These are phyloP conservation scores for Hyphopichia khmerensis DNA, from an alignment of 1,139 yeast species.

Conservation along the genomic window DNA sequence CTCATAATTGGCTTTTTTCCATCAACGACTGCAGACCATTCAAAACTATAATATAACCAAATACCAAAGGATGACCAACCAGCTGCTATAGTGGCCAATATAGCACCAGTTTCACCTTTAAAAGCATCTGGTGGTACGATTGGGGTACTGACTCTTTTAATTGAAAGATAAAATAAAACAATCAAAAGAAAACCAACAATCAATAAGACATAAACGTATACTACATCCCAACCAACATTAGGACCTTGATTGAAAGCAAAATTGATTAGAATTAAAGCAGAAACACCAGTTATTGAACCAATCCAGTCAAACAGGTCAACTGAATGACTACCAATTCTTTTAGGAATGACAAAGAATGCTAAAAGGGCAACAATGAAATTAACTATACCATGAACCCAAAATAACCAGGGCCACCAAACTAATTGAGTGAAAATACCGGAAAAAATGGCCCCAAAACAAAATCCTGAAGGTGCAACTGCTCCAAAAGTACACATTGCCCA, in stretches of 20 bases:
- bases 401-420: slow-evolving; percentile 58
- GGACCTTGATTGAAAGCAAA: slow-evolving; percentile 67
- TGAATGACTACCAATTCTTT: slow-evolving; percentile 22
- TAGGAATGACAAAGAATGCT: slow-evolving; percentile 45
- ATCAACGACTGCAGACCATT: slow-evolving; percentile 34
- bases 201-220: slow-evolving; percentile 49
- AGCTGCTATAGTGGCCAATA: slow-evolving; percentile 49
- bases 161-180: slow-evolving; percentile 35
- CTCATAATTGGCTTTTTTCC: slow-evolving; percentile 30
- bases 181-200: slow-evolving; percentile 45
- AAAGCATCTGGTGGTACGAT: slow-evolving; percentile 45
- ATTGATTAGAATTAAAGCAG: slow-evolving; percentile 50
- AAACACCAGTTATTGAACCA: slow-evolving; percentile 48
- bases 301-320: slow-evolving; percentile 41
- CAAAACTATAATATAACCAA: slow-evolving; percentile 50
- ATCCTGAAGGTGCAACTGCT: slow-evolving; percentile 61
- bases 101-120: slow-evolving; percentile 41
- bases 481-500: slow-evolving; percentile 51
- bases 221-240: slow-evolving; percentile 52
- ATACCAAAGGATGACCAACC: slow-evolving; percentile 66
- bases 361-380: slow-evolving; percentile 24
- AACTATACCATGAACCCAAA: slow-evolving; percentile 46
- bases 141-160: slow-evolving; percentile 38
- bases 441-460: slow-evolving; percentile 49
- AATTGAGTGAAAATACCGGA: slow-evolving; percentile 41